Base-by-base conservation (phyloP, 2,329 filamentous ascomycete genomes). In the Fusarium floridanum region DNA sequence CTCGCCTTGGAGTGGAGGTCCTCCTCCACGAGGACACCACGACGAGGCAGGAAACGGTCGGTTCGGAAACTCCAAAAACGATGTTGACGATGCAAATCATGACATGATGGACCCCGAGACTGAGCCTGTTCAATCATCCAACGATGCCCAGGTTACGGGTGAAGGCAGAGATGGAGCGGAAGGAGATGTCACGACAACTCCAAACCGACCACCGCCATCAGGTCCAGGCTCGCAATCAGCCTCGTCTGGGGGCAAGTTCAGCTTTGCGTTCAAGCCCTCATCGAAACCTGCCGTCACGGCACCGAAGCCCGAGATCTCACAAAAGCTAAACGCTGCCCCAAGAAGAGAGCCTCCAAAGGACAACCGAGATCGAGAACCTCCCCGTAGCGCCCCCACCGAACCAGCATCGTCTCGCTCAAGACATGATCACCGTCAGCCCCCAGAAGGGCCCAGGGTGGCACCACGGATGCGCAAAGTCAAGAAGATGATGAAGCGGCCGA, bases 241-340 rank as follows among this genome's bases (percentile, higher is more conserved):
- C 17, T 82, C 84, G 2, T 84, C 85, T 64, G 91, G 91, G 41
- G 90, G 91, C 53, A 97, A 96, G 83, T 97, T 98, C 79, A 97
- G 95, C 81, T 98, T 98, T 82, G 95, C 95, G 2, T 95, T 98
- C 83, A 98, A 98, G 81, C 89, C 92, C 11, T 89, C 93, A 48
- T 88, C 87, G 12, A 92, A 92, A 76, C 84, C 87, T 9, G 83
- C 87, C 3, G 84, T 89, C 16, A 84, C 90, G 10, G 85, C 86
- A 14, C 90, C 90, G 4, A 91, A 92, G 73, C 89, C 88, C 3
- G 91, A 92, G 74, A 92, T 92, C 63, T 91, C 91, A 0, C 89
- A 91, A 74, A 92, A 92, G 76, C 88, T 92, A 66, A 96, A 93
- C 80, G 90, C 91, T 24, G 86, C 88, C 4, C 87, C 91, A 22